These are phyloP conservation scores for Diospyros kaki DNA, from an alignment of 148 eudicot genomes.

Conservation along the genomic window DNA sequence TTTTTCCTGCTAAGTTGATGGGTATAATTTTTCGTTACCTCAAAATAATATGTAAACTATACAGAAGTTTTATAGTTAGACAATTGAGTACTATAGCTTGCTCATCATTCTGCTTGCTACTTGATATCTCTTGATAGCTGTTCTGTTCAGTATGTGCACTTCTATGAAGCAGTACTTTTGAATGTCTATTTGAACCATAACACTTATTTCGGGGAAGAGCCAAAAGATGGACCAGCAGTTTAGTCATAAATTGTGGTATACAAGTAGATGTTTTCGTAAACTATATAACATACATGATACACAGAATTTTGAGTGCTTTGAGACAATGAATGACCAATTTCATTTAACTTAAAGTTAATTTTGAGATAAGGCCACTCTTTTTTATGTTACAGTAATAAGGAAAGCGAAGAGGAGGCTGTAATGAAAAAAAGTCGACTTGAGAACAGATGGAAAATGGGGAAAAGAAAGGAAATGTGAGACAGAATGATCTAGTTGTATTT, in stretches of 20 bases:
- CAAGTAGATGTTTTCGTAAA: too few species aligned
- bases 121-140: neutral
- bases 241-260: neutral
- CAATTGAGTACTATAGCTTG: neutral
- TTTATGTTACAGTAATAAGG: neutral
- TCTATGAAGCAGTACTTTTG: neutral
- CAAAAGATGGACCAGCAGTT: neutral
- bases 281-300: too few species aligned
- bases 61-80: neutral
- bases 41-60: neutral
- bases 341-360: neutral
- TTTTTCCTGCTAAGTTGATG: neutral
- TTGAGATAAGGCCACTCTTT: neutral
- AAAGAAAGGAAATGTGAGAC: too few species aligned
- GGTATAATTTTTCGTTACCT: neutral
- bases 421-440: too few species aligned
- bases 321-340: neutral
- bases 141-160: neutral
- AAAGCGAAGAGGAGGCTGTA: too few species aligned
- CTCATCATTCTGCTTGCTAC: conserved; percentile 1
- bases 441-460: too few species aligned
- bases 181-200: neutral
- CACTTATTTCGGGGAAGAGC: neutral
- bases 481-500: too few species aligned
- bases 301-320: too few species aligned